Conservation (phyloP, 805 yeast species). For the Wickerhamiella siamensis region DNA sequence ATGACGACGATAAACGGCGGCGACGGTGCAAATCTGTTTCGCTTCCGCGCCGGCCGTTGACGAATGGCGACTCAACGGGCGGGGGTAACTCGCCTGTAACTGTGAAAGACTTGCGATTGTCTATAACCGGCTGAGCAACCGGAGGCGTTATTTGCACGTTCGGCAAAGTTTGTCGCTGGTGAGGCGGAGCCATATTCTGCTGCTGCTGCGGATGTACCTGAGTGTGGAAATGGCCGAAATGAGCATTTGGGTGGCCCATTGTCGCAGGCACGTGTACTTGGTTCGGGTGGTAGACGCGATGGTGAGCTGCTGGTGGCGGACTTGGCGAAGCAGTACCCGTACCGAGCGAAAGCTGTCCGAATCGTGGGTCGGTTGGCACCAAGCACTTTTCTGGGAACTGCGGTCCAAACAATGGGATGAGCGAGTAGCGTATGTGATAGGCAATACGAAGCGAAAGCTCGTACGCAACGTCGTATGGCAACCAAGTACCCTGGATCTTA, state of each 20-base stretch:
- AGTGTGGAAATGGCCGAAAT: not conserved
- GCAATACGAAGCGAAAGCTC: constrained; percentile 61
- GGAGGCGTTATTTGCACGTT: too few relatives aligned
- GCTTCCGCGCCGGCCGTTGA: not conserved
- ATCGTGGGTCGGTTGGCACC: constrained; percentile 44
- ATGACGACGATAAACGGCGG: constrained; percentile 1
- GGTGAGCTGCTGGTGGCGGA: constrained; percentile 3
- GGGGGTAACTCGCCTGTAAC: not conserved
- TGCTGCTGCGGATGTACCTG: not conserved
- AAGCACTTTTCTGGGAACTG: constrained; percentile 50
- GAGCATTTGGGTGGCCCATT: not conserved
- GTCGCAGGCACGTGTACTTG: too few relatives aligned
- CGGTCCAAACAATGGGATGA: constrained; percentile 69
- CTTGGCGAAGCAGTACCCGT: constrained; percentile 13
- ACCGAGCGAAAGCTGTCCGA: constrained; percentile 40
- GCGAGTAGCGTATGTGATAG: constrained; percentile 56
- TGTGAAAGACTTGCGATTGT: not conserved
- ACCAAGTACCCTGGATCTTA: constrained; percentile 91
- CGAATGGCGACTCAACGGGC: not conserved
- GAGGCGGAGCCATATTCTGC: not conserved
- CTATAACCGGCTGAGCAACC: not conserved
- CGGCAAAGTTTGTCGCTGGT: not conserved
- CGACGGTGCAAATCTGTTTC: constrained; percentile 1
- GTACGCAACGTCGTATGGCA: constrained; percentile 56
- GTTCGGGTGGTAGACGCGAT: not conserved